Evolutionary conservation across 2,329 filamentous ascomycete species (phyloP), one percentile per base, ranked within the genome.

Genomic region (Sclerotinia glacialis): DNA sequence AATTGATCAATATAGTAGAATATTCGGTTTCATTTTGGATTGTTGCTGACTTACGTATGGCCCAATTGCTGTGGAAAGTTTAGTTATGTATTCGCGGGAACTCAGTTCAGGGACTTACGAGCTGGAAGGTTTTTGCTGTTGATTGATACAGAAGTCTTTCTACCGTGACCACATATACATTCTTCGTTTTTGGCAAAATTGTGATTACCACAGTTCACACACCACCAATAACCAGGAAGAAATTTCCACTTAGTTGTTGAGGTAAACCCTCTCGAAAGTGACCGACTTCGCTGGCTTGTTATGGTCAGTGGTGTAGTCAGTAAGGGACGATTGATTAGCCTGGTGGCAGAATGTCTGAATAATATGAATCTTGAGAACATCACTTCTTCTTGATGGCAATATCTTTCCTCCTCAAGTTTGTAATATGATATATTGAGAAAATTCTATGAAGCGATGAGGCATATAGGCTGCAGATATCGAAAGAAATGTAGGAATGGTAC

Each of bases 1-100:
- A 11, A 40, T 64, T 44, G 7, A 53, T 46, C 11, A 56, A 28
- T 8, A 49, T 31, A 26, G 18, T 37, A n/a, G 12, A 6, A 37
- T n/a, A 14, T 26, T 52, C 42, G 21, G 5, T 31, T 34, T 2
- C 26, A 6, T 21, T 16, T 40, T 16, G 3, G 23, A 37, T n/a
- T 9, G 7, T 40, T 46, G 31, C 8, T n/a, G 37, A 58, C 72
- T 71, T 81, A 88, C 86, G 78, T 89, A 89, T 72, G 86, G 86
- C 65, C 86, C 86, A 72, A 85, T 81, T 76, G 85, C 86, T 88
- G 67, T 65, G 16, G 18, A 65, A 42, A 44, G 50, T 71, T 65
- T 50, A 66, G 49, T 61, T 61, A 46, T 46, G 6, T 12, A n/a
- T n/a, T 44, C 12, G 9, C 31, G 18, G 5, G 34, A 26, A 26